Evolutionary conservation across 2,329 filamentous ascomycete species (phyloP).

Genomic region (Ramularia endophylla): DNA sequence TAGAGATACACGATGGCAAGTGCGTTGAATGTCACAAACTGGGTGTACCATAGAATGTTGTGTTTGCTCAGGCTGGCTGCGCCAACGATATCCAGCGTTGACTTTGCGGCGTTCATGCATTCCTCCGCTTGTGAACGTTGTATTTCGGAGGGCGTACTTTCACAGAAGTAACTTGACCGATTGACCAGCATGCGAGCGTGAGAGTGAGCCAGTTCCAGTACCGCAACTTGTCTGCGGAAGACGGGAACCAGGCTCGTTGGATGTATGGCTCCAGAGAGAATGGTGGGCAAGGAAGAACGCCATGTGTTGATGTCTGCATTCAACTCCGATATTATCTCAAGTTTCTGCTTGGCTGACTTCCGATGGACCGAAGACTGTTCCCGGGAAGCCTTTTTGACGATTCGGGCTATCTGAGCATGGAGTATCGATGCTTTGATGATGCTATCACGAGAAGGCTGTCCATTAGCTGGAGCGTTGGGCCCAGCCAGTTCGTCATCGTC

Average conservation of each 20-base stretch:
- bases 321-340: slow-evolving; percentile 34
- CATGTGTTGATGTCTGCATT: slow-evolving; percentile 40
- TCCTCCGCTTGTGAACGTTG: slow-evolving; percentile 36
- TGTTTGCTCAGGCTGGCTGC: slow-evolving; percentile 28
- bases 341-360: slow-evolving; percentile 16
- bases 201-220: slow-evolving; percentile 49
- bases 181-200: slow-evolving; percentile 54
- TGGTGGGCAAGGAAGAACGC: slow-evolving; percentile 41
- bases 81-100: slow-evolving; percentile 41
- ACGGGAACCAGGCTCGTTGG: slow-evolving; percentile 42
- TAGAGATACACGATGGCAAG: slow-evolving; percentile 51
- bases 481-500: slow-evolving; percentile 28
- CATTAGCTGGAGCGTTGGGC: not conserved
- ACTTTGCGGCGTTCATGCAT: slow-evolving; percentile 45
- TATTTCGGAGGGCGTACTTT: slow-evolving; percentile 12
- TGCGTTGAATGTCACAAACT: slow-evolving; percentile 51
- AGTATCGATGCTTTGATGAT: slow-evolving; percentile 27
- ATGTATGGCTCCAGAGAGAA: slow-evolving; percentile 40
- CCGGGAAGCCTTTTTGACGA: slow-evolving; percentile 25
- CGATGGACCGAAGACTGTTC: slow-evolving; percentile 23
- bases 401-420: slow-evolving; percentile 26
- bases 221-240: slow-evolving; percentile 50
- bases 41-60: slow-evolving; percentile 49
- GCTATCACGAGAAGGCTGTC: slow-evolving; percentile 24
- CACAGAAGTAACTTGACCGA: slow-evolving; percentile 46